Evolutionary conservation across 306 rosid genomes (phyloP), one percentile per base, ranked within the genome.

Genomic region (Malus fusca): DNA sequence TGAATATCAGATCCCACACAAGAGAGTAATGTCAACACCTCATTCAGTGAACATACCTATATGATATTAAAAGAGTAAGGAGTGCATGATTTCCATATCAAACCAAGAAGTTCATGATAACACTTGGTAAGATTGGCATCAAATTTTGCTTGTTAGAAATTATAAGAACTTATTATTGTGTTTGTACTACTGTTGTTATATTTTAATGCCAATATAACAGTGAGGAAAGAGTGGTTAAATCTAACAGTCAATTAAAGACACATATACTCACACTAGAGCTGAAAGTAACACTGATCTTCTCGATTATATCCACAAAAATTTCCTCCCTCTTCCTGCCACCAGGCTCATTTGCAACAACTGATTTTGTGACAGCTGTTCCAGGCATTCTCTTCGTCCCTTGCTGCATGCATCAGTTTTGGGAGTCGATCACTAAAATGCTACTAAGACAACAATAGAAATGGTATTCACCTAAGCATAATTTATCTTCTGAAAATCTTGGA

Each of bases 211-310:
- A 3, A 22, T 21, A 53, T 31, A 71, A 71, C 25, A 53, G 58
- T 72, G 67, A 37, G 35, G 18, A 72, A 28, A 40, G n/a, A 73
- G n/a, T n/a, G 77, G 26, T 18, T 25, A 11, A n/a, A 61, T 23
- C 61, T 59, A 73, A 40, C 18, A 68, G 69, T 78, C 81, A 66
- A 68, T 58, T 31, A 19, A 72, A 72, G 72, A 75, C 69, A 76
- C 22, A 76, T 77, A 74, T 76, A 84, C 96, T 69, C 84, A 92
- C 97, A 70, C 96, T 92, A 25, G 96, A 92, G 84, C 97, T 90
- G 75, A 92, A 90, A 80, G 97, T 92, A 66, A 90, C 84, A 83
- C 96, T 92, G 92, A 92, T 92, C 88, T 92, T 92, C 88, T 92
- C 97, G 59, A 92, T 92, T 82, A 92, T 90, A 79, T 90, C 97